Evolutionary conservation across 768 basidiomycete species (phyloP).

Genomic region (Lactarius deliciosus): DNA sequence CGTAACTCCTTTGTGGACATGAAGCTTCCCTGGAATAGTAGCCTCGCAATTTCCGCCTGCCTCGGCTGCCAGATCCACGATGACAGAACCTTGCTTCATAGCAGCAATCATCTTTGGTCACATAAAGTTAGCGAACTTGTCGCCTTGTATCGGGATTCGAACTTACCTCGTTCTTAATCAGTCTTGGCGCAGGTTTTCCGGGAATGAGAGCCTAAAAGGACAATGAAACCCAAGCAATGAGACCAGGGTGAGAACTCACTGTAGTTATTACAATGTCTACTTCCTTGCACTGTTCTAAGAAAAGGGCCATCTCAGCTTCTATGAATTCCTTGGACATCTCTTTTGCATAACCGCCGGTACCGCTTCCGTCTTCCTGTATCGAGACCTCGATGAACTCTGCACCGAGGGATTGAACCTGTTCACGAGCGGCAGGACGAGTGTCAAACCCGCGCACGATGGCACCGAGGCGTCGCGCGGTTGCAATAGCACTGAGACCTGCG

Average conservation of each 20-base stretch:
- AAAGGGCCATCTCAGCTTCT: slow-evolving; percentile 84
- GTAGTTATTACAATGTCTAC: slow-evolving; percentile 90
- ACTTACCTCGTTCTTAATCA: slow-evolving; percentile 68
- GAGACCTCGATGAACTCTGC: slow-evolving; percentile 87
- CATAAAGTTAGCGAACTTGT: not conserved
- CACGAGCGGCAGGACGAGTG: slow-evolving; percentile 78
- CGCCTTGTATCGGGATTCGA: not conserved
- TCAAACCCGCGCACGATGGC: slow-evolving; percentile 90
- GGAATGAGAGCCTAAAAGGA: slow-evolving; percentile 69
- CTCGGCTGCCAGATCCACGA: slow-evolving; percentile 86
- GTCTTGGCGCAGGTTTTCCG: slow-evolving; percentile 80
- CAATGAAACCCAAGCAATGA: not conserved
- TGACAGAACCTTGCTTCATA: slow-evolving; percentile 91
- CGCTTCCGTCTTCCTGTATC: slow-evolving; percentile 79
- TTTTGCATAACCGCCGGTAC: slow-evolving; percentile 84
- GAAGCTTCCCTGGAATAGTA: slow-evolving; percentile 73
- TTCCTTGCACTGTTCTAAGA: slow-evolving; percentile 84
- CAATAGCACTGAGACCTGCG: slow-evolving; percentile 85
- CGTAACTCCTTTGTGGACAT: slow-evolving; percentile 72
- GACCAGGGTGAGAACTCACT: slow-evolving; percentile 38
- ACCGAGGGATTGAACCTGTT: slow-evolving; percentile 87
- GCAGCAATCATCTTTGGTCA: slow-evolving; percentile 64
- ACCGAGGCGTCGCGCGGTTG: slow-evolving; percentile 78
- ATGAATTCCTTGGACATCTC: slow-evolving; percentile 90
- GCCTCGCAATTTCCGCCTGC: slow-evolving; percentile 88